Base-by-base conservation (phyloP, 345 rosid genomes). In the Pistacia integerrima region DNA sequence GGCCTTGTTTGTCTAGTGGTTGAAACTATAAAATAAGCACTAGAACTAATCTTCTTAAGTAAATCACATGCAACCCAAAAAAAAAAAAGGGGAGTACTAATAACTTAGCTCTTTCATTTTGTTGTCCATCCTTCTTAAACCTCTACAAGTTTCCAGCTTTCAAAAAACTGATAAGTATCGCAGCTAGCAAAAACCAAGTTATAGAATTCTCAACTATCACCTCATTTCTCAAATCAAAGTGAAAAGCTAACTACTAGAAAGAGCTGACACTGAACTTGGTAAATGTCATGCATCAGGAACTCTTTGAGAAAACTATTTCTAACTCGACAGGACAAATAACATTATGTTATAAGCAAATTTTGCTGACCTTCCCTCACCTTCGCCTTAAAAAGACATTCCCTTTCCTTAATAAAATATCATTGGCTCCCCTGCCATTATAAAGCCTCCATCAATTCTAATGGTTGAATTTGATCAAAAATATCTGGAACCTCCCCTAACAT, bases 71-170 rank as follows among this genome's bases (percentile, higher is more conserved):
- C 33, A 30, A 30, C 25, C 25, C 25, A 30, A 30, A 30, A 36
- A 11, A 36, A 54, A 6, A 41, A 16, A 2, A 16, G 1, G 5
- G n/a, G 74, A 55, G 11, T 70, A 52, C 51, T n/a, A n/a, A n/a
- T 36, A 20, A 36, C 64, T 70, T 13, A 2, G 51, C 35, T 51
- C n/a, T 14, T 51, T 51, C 8, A 41, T 69, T 67, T 28, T 16
- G 52, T 51, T 3, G 41, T 68, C 59, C 59, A 28, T 20, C 64
- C 6, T 70, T 58, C 51, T 51, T 17, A 30, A 48, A 18, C 18
- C 36, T 46, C 55, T 46, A 54, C 57, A 54, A 30, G 6, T 17
- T 61, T 72, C 66, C 75, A 72, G 38, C 35, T 72, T 44, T 30
- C 10, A 55, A 33, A 52, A 51, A 20, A 67, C 38, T 18, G 18